Evolutionary conservation across 805 yeast genomes (phyloP), one percentile per base, ranked within the genome.

Genomic region (Saccharomycopsis vini): DNA sequence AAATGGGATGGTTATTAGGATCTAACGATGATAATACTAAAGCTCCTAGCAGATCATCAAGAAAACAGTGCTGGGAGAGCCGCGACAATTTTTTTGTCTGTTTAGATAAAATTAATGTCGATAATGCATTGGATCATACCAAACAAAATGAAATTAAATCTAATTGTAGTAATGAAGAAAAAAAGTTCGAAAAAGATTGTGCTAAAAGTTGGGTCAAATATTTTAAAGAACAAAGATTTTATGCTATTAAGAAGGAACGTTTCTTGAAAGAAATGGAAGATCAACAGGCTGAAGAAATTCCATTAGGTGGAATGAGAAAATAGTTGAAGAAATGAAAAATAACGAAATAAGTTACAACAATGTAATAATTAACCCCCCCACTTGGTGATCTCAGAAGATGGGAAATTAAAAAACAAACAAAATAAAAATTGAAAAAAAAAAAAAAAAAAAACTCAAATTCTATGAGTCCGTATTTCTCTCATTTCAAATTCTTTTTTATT

Each of bases 41-140:
- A 7, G 39, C 78, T 3, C 82, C 82, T 29, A 75, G 76, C 57
- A 77, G 89, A 55, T 63, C 75, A 22, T 75, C 79, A 52, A 74
- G 97, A 52, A 72, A 76, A 56, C 66, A 69, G 47, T 90, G 98
- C 66, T 92, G 97, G 97, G 90, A 80, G 40, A 69, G 90, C 5
- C 73, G 98, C 47, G 98, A 90, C 56, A 54, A 55, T 33, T 88
- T 73, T 58, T 86, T 86, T 55, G 70, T 63, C 6, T 90, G 98
- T 60, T 68, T 90, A 39, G 85, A 82, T 52, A 67, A 63, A 39
- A 72, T 81, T 54, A 64, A 73, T 15, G 79, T 90, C 43, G 75
- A 73, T 6, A 83, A 84, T 59, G 83, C 95, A 16, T 63, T 79
- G 43, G 85, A 78, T 48, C 71, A 75, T 7, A 20, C 37, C 12